Evolutionary conservation across 2,329 filamentous ascomycete species (phyloP), one percentile per base, ranked within the genome.

Genomic region (Aspergillus pseudonomiae): DNA sequence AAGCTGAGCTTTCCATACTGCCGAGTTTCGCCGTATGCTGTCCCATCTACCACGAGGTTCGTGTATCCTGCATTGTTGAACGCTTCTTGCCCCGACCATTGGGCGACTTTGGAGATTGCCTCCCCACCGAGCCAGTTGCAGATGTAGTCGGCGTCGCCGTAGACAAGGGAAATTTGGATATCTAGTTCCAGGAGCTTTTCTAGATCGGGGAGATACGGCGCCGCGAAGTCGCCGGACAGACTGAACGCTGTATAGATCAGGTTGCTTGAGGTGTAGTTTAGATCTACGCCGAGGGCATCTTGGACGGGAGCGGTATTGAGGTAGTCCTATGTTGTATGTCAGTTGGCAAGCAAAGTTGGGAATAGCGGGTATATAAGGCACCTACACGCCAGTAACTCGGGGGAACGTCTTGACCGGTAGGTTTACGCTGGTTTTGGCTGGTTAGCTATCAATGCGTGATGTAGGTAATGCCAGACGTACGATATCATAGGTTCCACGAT

Each of bases 1-100:
- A 91, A 91, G 19, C 85, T 88, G 59, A 91, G 83, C 69, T 94
- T 94, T 14, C 90, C 91, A 70, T 87, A 91, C 75, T 95, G 91
- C 4, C 91, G 86, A 0, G 92, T 91, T 62, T 87, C 85, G 26
- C 92, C 92, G 58, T 91, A 72, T 88, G 86, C 76, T 6, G 84
- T 83, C 28, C 83, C 83, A 72, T 92, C 91, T 43, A 91, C 88
- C 12, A 88, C 80, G 65, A 95, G 88, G 16, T 89, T 87, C 0
- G 87, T 86, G 73, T 95, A 95, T 0, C 91, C 91, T 0, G 92
- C 88, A 0, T 80, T 75, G 1, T 83, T 79, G 73, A 94, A 95
- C 54, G 82, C 78, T 12, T 82, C 80, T 48, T 87, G 83, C 14
- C 52, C 52, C 1, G 75, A 71, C 65, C 80, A 80, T 46, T 83